Evolutionary conservation across 495 filamentous ascomycete genomes (phyloP).

Genomic region (Aspergillus conjunctus): DNA sequence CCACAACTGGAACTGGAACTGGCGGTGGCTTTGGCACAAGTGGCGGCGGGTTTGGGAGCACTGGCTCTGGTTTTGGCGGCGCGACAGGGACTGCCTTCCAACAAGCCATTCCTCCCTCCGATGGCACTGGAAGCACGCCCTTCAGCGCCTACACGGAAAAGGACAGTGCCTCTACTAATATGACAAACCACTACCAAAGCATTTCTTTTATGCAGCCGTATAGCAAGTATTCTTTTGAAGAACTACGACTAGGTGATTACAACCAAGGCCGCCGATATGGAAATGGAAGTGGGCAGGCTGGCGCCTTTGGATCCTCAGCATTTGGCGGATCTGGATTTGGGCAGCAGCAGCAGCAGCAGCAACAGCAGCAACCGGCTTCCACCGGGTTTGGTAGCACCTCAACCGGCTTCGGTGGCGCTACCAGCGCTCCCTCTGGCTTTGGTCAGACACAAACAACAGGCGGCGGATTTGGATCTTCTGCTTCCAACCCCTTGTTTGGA

Average conservation of each 20-base stretch:
- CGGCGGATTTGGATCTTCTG: conserved; percentile 58
- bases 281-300: conserved; percentile 76
- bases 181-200: conserved; percentile 79
- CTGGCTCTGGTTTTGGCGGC: conserved; percentile 45
- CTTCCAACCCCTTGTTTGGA: conserved; percentile 44
- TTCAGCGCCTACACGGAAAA: conserved; percentile 83
- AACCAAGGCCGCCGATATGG: conserved; percentile 80
- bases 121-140: conserved; percentile 72
- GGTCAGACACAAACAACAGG: conserved; percentile 56
- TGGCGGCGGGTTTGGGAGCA: conserved; percentile 31
- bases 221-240: conserved; percentile 85
- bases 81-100: conserved; percentile 52
- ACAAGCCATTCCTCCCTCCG: conserved; percentile 44
- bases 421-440: conserved; percentile 45
- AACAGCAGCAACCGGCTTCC: conserved; percentile 14
- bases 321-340: conserved; percentile 49
- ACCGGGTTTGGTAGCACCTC: conserved; percentile 55
- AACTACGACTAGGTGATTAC: conserved; percentile 88
- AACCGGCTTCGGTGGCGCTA: conserved; percentile 58
- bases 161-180: conserved; percentile 59
- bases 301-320: conserved; percentile 71
- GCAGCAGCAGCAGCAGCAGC: conserved; percentile 30
- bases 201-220: conserved; percentile 86
- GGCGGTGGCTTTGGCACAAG: conserved; percentile 35
- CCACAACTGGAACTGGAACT: conserved; percentile 30